Percentiles rank a stretch among this genome's conserved stretches.
These are phyloP conservation scores for Podospora bellae-mahoneyi DNA, from an alignment of 495 filamentous ascomycete genomes.

Conservation along the genomic window DNA sequence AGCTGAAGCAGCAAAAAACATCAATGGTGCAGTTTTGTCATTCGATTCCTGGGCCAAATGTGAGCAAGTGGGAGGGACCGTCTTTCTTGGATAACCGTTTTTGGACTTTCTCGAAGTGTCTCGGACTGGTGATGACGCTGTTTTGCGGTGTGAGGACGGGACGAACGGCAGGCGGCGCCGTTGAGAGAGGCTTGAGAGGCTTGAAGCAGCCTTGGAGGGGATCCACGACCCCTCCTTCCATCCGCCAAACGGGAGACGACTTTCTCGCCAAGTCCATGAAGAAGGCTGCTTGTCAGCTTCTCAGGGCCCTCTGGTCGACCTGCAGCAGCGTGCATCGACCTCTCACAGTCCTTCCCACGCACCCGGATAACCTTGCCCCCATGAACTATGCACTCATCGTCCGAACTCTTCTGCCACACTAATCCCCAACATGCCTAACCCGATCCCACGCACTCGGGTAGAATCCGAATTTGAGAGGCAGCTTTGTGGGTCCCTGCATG, in stretches of 20 bases:
- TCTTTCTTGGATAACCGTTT: neutral
- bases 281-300: slow-evolving; percentile 1
- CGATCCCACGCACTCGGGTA: slow-evolving; percentile 25
- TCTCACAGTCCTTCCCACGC: neutral
- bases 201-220: neutral
- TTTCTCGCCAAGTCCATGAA: neutral
- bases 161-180: neutral
- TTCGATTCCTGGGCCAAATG: slow-evolving; percentile 6
- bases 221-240: slow-evolving; percentile 1
- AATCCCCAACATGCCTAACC: slow-evolving; percentile 7
- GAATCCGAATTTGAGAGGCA: slow-evolving; percentile 9
- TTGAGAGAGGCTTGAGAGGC: slow-evolving; percentile 3
- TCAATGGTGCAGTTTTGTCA: slow-evolving; percentile 6
- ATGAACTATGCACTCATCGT: slow-evolving; percentile 6
- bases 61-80: neutral
- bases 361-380: slow-evolving; percentile 4
- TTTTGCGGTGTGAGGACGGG: neutral
- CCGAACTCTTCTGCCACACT: slow-evolving; percentile 4
- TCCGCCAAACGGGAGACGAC: slow-evolving; percentile 1
- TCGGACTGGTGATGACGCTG: neutral
- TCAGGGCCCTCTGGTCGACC: neutral
- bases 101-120: neutral
- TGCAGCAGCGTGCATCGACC: neutral
- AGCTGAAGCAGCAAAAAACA: slow-evolving; percentile 27
- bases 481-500: slow-evolving; percentile 17